These are phyloP conservation scores for Aspergillus candidus DNA, from an alignment of 2,329 filamentous ascomycete species.

Conservation along the genomic window DNA sequence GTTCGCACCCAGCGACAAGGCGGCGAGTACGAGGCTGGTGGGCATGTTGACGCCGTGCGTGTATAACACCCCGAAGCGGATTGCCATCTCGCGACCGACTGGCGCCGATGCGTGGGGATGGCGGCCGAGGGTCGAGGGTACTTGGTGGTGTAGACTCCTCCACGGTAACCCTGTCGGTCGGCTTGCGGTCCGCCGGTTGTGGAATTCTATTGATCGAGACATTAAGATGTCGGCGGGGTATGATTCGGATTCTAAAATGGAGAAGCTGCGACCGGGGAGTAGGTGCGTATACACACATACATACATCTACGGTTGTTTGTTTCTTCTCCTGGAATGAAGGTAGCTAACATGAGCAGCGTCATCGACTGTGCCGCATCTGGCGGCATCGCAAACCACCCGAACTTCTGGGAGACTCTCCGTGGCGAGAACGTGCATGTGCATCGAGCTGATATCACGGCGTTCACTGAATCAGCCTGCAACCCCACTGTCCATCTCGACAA, in stretches of 20 bases:
- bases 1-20: slow-evolving; percentile 18
- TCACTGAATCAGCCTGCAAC: not conserved
- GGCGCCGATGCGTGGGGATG: not conserved
- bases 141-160: slow-evolving; percentile 15
- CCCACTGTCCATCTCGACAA: slow-evolving; percentile 5
- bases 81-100: not conserved
- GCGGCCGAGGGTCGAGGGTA: slow-evolving; percentile 14
- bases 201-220: slow-evolving; percentile 13
- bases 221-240: slow-evolving; percentile 14
- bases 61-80: slow-evolving; percentile 13
- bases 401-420: slow-evolving; percentile 20
- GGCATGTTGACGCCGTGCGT: slow-evolving; percentile 15
- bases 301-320: no score
- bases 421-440: slow-evolving; percentile 16
- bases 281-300: slow-evolving; percentile 4
- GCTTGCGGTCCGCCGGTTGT: slow-evolving; percentile 13
- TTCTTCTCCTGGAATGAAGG: no score
- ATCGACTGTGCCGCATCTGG: slow-evolving; percentile 16
- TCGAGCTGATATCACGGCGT: slow-evolving; percentile 13
- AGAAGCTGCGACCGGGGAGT: slow-evolving; percentile 14
- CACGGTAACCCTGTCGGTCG: slow-evolving; percentile 20
- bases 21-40: slow-evolving; percentile 17
- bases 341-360: slow-evolving; percentile 8
- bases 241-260: slow-evolving; percentile 14
- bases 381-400: slow-evolving; percentile 20